Evolutionary conservation across 306 rosid species (phyloP).

Genomic region (Corylus avellana): DNA sequence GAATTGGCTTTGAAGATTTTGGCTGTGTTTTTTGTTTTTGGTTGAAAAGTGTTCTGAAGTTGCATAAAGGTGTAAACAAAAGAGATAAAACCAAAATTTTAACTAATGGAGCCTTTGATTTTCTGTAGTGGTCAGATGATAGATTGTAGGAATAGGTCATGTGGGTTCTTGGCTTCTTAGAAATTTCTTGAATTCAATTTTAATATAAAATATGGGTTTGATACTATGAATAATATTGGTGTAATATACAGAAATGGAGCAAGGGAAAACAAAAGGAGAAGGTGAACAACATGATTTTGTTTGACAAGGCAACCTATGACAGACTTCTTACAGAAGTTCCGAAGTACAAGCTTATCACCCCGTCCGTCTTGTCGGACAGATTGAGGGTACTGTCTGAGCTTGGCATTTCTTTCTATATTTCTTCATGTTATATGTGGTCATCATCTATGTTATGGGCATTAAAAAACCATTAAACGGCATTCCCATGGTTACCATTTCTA

Average conservation of each 20-base stretch:
- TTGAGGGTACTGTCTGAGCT: constrained; percentile 37
- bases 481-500: not conserved
- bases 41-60: too few relatives aligned
- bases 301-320: constrained; percentile 45
- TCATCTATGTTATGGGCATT: not conserved
- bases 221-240: too few relatives aligned
- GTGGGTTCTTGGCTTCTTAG: too few relatives aligned
- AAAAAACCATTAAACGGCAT: not conserved
- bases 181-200: too few relatives aligned
- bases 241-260: constrained; percentile 45
- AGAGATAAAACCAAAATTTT: too few relatives aligned
- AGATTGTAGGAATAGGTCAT: not conserved
- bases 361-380: constrained; percentile 44
- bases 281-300: constrained; percentile 51
- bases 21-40: too few relatives aligned
- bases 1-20: too few relatives aligned
- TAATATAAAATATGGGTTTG: too few relatives aligned
- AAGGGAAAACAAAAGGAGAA: constrained; percentile 58
- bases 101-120: not conserved
- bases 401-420: not conserved
- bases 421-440: not conserved
- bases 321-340: constrained; percentile 49
- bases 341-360: constrained; percentile 48
- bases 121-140: not conserved
- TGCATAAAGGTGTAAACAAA: too few relatives aligned